Percentiles rank a stretch among this genome's conserved stretches.
Evolutionary conservation across 257 asterid genomes (phyloP).

Genomic region (Solanum ahanhuiri): DNA sequence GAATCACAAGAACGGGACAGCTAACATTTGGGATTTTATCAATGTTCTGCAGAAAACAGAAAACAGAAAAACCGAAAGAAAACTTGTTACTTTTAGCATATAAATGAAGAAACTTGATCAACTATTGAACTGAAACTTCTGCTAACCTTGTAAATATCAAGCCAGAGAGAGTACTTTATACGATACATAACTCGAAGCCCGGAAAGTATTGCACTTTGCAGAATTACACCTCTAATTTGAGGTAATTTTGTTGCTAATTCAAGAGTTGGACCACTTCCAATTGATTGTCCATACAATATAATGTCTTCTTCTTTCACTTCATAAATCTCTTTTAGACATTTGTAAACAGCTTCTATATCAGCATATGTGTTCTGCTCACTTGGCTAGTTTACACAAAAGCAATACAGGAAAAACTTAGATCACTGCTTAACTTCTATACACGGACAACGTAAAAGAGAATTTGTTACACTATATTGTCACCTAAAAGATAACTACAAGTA

Average conservation of each 20-base stretch:
- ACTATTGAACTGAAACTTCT: not conserved
- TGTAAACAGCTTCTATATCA: conserved; percentile 10
- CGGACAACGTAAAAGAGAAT: not conserved
- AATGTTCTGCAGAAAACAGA: not conserved
- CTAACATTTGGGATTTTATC: conserved; percentile 4
- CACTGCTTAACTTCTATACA: not conserved
- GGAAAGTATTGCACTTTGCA: conserved; percentile 10
- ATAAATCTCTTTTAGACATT: conserved; percentile 3
- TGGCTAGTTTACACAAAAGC: not conserved
- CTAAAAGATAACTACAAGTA: not conserved
- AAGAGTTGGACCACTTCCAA: conserved; percentile 12
- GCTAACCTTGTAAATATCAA: conserved; percentile 8
- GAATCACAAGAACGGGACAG: conserved; percentile 8
- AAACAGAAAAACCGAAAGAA: not conserved
- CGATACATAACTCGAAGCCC: conserved; percentile 11
- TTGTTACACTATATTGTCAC: not conserved
- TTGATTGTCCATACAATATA: conserved; percentile 8
- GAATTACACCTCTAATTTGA: conserved; percentile 1
- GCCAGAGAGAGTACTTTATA: conserved; percentile 1
- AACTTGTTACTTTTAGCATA: not conserved
- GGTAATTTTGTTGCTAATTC: conserved; percentile 5
- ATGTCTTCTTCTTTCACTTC: conserved; percentile 7
- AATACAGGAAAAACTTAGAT: not conserved
- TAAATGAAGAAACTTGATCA: not conserved
- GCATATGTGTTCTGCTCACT: conserved; percentile 12